Conservation (phyloP, 371 early-diverging fungal genomes). For the Rhizomucor miehei region DNA sequence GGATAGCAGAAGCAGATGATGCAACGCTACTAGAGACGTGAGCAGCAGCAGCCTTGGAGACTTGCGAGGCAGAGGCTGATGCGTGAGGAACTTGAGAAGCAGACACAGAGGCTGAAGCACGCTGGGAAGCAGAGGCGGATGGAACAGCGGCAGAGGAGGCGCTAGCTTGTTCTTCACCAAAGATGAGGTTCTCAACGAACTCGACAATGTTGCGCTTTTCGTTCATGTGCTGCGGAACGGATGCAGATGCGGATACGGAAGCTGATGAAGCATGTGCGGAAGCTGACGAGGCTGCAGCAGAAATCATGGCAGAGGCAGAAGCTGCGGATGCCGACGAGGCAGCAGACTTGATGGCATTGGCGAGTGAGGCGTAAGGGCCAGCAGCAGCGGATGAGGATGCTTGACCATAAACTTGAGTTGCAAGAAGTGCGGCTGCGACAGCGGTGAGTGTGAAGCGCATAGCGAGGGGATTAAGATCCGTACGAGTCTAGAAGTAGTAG, state of each 20-base stretch:
- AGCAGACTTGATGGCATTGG: conserved; percentile 4
- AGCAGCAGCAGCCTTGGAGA: no score
- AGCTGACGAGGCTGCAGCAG: conserved; percentile 3
- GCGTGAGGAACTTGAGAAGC: neutral
- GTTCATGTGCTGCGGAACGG: neutral
- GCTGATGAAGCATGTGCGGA: conserved; percentile 3
- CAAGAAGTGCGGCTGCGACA: conserved; percentile 10
- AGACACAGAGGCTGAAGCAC: neutral
- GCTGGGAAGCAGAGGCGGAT: neutral
- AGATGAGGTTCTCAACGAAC: conserved; percentile 7
- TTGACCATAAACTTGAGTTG: conserved; percentile 1
- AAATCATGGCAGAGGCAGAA: conserved; percentile 1
- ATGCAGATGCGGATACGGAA: conserved; percentile 4
- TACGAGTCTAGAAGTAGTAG: no score
- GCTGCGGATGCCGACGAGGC: conserved; percentile 6
- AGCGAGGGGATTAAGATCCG: no score
- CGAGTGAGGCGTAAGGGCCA: conserved; percentile 1
- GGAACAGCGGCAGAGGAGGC: neutral
- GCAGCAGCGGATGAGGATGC: neutral
- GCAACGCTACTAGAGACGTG: neutral
- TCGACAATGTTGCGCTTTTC: conserved; percentile 8
- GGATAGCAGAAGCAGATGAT: conserved; percentile 5
- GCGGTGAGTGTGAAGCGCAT: conserved; percentile 15
- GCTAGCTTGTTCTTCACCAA: neutral
- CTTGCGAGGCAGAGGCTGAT: neutral